Evolutionary conservation across 169 alveolate species (phyloP).

Genomic region (Plasmodium yoelii): DNA sequence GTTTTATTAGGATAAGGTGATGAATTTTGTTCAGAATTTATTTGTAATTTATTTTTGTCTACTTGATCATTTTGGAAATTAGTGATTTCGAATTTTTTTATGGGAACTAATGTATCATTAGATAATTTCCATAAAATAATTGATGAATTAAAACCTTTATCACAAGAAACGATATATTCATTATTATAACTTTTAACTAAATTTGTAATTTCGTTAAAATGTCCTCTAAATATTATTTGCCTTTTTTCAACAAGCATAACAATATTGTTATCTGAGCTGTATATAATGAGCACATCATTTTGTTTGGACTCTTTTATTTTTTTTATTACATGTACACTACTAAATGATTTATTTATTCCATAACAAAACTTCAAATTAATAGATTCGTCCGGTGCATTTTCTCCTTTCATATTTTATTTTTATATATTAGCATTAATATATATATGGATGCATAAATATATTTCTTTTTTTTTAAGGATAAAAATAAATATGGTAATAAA

Average conservation of each 20-base stretch:
- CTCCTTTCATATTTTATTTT: slow-evolving; percentile 19
- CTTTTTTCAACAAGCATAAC: slow-evolving; percentile 60
- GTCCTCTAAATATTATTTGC: slow-evolving; percentile 69
- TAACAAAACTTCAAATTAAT: slow-evolving; percentile 71
- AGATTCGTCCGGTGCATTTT: slow-evolving; percentile 52
- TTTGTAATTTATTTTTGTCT: background rate
- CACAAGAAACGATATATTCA: slow-evolving; percentile 65
- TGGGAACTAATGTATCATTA: slow-evolving; percentile 27
- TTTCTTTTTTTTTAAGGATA: background rate
- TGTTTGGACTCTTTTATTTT: background rate
- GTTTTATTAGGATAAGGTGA: background rate
- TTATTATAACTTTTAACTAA: slow-evolving; percentile 55
- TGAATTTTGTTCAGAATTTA: background rate
- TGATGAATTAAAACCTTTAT: slow-evolving; percentile 54
- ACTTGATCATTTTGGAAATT: background rate
- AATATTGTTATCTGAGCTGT: slow-evolving; percentile 72
- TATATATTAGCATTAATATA: background rate
- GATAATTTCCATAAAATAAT: slow-evolving; percentile 57
- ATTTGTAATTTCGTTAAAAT: slow-evolving; percentile 54
- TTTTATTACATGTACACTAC: slow-evolving; percentile 57
- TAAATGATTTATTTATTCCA: slow-evolving; percentile 57
- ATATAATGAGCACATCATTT: slow-evolving; percentile 24
- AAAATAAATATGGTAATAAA: background rate
- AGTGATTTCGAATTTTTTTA: slow-evolving; percentile 31
- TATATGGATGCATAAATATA: background rate